Evolutionary conservation across 164 flowering plant species (phyloP).

Genomic region (Stephania yunnanensis): DNA sequence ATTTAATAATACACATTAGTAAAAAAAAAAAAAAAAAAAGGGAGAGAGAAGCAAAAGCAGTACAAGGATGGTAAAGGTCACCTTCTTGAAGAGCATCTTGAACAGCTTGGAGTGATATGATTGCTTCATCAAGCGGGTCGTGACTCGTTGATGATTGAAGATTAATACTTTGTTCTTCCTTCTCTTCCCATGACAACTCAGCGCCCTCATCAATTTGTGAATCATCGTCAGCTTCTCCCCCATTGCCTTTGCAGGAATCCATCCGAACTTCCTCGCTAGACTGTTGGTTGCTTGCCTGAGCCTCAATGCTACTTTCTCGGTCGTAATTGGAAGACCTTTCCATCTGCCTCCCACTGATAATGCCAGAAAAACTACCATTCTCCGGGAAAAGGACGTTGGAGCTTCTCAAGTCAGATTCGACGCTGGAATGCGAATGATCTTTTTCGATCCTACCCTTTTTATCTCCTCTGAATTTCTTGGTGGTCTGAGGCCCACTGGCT

Average conservation of each 20-base stretch:
- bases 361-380: conserved; percentile 24
- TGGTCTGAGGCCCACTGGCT: conserved; percentile 29
- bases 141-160: conserved; percentile 17
- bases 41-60: neutral
- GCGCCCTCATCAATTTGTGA: conserved; percentile 37
- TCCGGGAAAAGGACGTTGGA: conserved; percentile 45
- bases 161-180: conserved; percentile 33
- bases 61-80: conserved; percentile 6
- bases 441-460: conserved; percentile 38
- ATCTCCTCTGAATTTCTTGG: conserved; percentile 65
- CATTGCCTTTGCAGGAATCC: conserved; percentile 31
- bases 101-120: conserved; percentile 44
- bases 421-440: conserved; percentile 66
- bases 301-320: conserved; percentile 41
- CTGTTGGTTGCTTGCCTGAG: conserved; percentile 28
- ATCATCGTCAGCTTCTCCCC: conserved; percentile 38
- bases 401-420: conserved; percentile 80
- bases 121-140: conserved; percentile 55
- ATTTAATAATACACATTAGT: neutral
- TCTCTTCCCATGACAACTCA: conserved; percentile 30
- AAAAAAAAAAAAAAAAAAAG: neutral
- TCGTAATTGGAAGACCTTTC: conserved; percentile 34
- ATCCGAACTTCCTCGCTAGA: conserved; percentile 32
- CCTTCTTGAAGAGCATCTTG: conserved; percentile 72
- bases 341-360: conserved; percentile 37